Evolutionary conservation across 2,329 filamentous ascomycete species (phyloP), one percentile per base, ranked within the genome.

Genomic region (Colletotrichum sp.): DNA sequence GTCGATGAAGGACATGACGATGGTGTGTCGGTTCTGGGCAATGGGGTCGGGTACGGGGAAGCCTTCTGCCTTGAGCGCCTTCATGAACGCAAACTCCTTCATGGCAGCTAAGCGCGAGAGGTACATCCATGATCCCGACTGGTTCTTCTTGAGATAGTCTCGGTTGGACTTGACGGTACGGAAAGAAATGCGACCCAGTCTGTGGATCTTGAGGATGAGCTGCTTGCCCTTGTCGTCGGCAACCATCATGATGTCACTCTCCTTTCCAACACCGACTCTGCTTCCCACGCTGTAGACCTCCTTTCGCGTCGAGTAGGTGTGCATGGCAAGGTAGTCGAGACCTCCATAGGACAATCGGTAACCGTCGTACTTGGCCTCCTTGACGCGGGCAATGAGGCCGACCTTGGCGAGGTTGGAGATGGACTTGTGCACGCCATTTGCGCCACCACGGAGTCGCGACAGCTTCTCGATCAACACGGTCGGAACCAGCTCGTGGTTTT

Each of bases 311-410:
- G 96, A 93, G 84, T 99, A 94, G 1, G 95, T 93, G 86, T 99
- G 96, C 70, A 99, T 90, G 18, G 97, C 95, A n/a, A 99, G 93
- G 85, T 99, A 99, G 87, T 99, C 97, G 64, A 99, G 92, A 3
- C 97, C 97, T 80, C 97, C 97, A 83, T 99, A 99, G 8, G 96
- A 98, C 71, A 99, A 90, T 69, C 98, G 93, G 87, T 99, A 99
- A 77, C 97, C 97, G 82, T 99, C 97, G 86, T 99, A 99, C 85
- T 95, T 96, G 78, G 96, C 95, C 84, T 99, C 98, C 85, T 98
- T 98, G 80, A 98, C 93, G 80, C 94, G 94, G 60, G 94, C 96
- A 81, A 99, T 98, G 80, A 99, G 90, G 76, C 95, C 95, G 65
- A 94, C 93, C 86, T 99, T 99, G 78, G 97, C 97, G 68, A 99